Conservation (phyloP, 2,329 filamentous ascomycete species). For the Falciphora oryzae region DNA sequence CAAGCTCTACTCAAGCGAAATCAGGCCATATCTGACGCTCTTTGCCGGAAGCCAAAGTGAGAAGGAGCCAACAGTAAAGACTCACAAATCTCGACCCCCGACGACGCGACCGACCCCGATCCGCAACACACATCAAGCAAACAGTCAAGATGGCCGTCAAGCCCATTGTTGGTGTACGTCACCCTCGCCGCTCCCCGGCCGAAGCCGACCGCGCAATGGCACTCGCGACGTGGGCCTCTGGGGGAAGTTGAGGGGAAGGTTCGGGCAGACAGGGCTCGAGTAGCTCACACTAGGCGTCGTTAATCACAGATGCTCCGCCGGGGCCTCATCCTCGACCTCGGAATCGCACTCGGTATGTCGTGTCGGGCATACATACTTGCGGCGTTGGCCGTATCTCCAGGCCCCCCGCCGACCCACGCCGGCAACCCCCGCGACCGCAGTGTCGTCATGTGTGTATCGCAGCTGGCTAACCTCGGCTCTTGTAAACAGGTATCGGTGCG, state of each 20-base stretch:
- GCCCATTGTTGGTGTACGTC: conserved; percentile 56
- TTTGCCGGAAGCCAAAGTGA: conserved; percentile 3
- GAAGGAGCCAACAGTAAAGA: neutral
- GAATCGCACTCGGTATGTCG: conserved; percentile 50
- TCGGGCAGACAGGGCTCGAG: conserved; percentile 11
- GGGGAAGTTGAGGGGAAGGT: neutral
- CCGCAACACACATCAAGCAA: conserved; percentile 10
- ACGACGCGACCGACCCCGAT: conserved; percentile 8
- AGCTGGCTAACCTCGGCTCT: conserved; percentile 26
- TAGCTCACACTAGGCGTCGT: neutral
- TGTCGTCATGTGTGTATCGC: conserved; percentile 3
- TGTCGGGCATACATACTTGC: neutral
- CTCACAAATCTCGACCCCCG: conserved; percentile 8
- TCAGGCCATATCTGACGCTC: conserved; percentile 12
- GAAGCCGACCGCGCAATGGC: conserved; percentile 4
- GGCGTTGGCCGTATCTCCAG: neutral
- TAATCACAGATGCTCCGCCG: conserved; percentile 51
- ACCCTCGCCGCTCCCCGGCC: neutral
- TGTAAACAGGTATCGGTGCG: conserved; percentile 43
- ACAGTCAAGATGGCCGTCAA: conserved; percentile 45
- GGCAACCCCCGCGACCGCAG: neutral
- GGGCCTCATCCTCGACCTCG: conserved; percentile 50
- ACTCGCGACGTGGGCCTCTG: neutral
- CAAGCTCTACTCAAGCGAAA: conserved; percentile 4
- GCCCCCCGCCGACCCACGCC: no score